Base-by-base conservation (phyloP, 129 eudicot species). In the Gnaphalium uliginosum region DNA sequence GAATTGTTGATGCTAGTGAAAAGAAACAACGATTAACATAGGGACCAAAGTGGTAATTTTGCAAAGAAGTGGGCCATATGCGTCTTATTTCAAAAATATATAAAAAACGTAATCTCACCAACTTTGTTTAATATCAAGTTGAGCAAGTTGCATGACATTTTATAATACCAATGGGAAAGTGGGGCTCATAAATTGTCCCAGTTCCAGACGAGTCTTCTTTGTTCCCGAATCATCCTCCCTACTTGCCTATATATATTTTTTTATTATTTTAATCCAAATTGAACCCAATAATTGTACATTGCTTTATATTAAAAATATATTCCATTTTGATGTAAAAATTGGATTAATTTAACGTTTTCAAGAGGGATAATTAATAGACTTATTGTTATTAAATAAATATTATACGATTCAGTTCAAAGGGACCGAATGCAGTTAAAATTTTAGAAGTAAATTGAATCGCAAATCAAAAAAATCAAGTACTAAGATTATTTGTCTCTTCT, bases 111-210 rank as follows among this genome's bases (percentile, higher is more conserved):
- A 65, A 79, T 33, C 73, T 71, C 78, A 79, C 73, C 69, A 72
- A 72, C 78, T 72, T 65, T 65, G 73, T 37, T 35, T 72, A 64
- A 35, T 7, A 64, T 21, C 83, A 79, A 79, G 39, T 73, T 72
- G 83, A 17, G 79, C 79, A 79, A 73, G 74, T 73, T 79, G 79
- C 79, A 72, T 73, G 74, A 66, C 68, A 73, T 73, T 79, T 79
- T 79, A 79, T 79, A 73, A 37, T 65, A 54, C 10, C 69, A 51
- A 73, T 73, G 78, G 74, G 23, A 79, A 72, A 27, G 83, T 79
- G 79, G 79, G 79, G 69, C 79, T 72, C 32, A 62, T 43, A 79
- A 73, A 64, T 2, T 54, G 26, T 63, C 66, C 62, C 51, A 64
- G 48, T 79, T 79, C 79, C 74, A 73, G 74, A 79, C 41, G 78